Evolutionary conservation across 106 monocot species (phyloP).

Genomic region (Dendrobium huoshanense): DNA sequence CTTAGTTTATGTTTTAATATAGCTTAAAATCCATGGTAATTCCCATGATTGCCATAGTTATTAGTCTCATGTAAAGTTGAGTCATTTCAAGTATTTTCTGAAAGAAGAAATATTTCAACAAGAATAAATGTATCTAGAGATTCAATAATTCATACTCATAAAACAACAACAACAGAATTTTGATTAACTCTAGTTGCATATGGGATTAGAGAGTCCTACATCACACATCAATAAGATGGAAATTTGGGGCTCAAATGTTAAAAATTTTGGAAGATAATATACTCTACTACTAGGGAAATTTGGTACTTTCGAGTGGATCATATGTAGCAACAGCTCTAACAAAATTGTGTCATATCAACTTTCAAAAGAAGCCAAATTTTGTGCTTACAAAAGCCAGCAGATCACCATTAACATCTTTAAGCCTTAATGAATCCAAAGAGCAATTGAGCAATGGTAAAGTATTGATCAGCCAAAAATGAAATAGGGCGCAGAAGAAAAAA

Average conservation of each 20-base stretch:
- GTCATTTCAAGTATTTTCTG: too few species aligned
- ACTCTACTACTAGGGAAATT: background rate
- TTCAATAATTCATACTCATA: too few species aligned
- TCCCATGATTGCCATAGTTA: too few species aligned
- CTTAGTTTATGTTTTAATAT: too few species aligned
- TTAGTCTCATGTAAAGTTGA: too few species aligned
- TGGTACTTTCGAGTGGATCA: background rate
- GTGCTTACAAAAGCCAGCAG: background rate
- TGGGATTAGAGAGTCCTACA: too few species aligned
- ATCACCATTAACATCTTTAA: background rate
- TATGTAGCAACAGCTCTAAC: background rate
- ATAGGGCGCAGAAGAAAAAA: background rate
- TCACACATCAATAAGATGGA: background rate
- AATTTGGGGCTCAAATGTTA: background rate
- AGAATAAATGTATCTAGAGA: too few species aligned
- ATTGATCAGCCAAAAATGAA: background rate
- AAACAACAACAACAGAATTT: background rate
- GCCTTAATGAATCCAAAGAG: background rate
- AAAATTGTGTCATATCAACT: background rate
- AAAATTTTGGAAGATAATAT: background rate
- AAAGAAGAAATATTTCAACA: too few species aligned
- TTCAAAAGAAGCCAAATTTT: background rate
- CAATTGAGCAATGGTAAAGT: background rate
- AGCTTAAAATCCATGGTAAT: too few species aligned
- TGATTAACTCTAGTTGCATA: background rate